A percentile compares a stretch with the other conserved stretches of the same genome.
These are phyloP conservation scores for Arctium minus DNA, from an alignment of 129 eudicot genomes.

Conservation along the genomic window DNA sequence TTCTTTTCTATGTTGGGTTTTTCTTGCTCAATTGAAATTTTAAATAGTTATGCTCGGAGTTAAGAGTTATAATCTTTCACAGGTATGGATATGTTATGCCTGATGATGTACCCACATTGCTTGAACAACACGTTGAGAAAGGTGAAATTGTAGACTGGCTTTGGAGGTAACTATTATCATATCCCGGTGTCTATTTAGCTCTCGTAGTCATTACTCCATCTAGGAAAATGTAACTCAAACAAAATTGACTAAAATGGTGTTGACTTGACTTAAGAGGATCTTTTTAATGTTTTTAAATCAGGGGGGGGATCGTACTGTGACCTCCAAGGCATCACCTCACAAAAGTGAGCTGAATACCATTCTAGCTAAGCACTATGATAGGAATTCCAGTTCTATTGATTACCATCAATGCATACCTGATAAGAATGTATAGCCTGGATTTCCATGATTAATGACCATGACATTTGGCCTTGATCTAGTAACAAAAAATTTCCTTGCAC, in stretches of 20 bases:
- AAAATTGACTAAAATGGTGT: background rate
- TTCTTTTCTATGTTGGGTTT: background rate
- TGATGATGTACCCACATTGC: slow-evolving; percentile 76
- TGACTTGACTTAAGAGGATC: background rate
- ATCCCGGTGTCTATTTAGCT: background rate
- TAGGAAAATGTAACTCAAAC: background rate
- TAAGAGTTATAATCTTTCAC: background rate
- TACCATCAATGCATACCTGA: background rate
- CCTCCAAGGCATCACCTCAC: background rate
- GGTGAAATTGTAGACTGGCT: slow-evolving; percentile 86
- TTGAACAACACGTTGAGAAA: slow-evolving; percentile 79
- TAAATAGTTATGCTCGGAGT: background rate
- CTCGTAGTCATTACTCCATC: background rate
- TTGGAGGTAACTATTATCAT: slow-evolving; percentile 67
- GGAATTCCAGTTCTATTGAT: background rate
- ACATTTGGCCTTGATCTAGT: background rate
- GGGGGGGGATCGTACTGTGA: background rate
- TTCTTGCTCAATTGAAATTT: background rate
- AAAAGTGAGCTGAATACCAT: background rate
- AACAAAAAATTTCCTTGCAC: background rate
- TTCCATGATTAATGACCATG: background rate
- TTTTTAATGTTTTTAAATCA: no score
- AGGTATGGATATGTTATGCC: slow-evolving; percentile 99
- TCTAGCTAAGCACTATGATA: background rate
- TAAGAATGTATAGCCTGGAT: background rate